These are phyloP conservation scores for Pleurotus cornucopiae DNA, from an alignment of 768 basidiomycete genomes.

Conservation along the genomic window DNA sequence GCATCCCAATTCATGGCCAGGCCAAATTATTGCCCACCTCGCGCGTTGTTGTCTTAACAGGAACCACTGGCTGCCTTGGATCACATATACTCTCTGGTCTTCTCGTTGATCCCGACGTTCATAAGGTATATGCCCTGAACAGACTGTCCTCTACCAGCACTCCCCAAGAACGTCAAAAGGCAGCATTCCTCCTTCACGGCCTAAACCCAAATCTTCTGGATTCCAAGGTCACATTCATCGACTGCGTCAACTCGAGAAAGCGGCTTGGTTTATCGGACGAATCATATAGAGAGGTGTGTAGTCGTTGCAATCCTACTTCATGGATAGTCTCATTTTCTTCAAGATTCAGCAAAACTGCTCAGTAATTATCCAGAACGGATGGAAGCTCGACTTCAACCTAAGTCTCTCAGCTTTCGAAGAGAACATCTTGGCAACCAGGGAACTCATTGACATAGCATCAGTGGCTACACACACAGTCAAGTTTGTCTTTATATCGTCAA, in stretches of 20 bases:
- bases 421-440: not conserved
- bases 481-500: not conserved
- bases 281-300: not conserved
- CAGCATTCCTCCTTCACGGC: not conserved
- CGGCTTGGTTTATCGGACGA: not conserved
- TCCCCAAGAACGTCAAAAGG: not conserved
- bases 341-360: not conserved
- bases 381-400: not conserved
- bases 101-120: constrained; percentile 28
- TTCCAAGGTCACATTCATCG: not conserved
- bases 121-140: constrained; percentile 34
- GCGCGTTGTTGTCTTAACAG: constrained; percentile 19
- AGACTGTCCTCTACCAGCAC: constrained; percentile 7
- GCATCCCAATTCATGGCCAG: not conserved
- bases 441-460: not conserved
- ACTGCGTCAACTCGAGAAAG: not conserved
- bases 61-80: constrained; percentile 22
- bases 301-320: not conserved
- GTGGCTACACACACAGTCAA: not conserved
- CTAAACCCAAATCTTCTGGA: not conserved
- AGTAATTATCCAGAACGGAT: not conserved
- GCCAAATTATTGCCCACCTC: not conserved
- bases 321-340: not conserved
- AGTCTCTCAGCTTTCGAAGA: not conserved
- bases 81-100: constrained; percentile 17